Base-by-base conservation (phyloP, 139 green algal genomes). In the Marvania coccoides region DNA sequence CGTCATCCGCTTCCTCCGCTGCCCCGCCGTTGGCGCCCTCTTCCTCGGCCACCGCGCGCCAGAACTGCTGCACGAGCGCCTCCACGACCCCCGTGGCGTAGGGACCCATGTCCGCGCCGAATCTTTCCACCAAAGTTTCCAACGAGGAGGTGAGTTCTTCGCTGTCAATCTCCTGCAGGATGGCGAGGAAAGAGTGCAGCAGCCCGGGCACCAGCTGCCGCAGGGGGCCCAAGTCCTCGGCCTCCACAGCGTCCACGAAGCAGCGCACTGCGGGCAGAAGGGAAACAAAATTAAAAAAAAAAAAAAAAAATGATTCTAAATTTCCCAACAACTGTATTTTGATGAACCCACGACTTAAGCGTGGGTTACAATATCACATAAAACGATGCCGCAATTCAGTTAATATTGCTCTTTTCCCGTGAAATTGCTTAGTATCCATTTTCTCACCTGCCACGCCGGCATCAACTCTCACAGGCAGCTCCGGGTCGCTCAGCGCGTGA, bases 81-180 rank as follows among this genome's bases (percentile, higher is more conserved):
- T 81, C 69, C 5, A 73, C 75, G 39, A 99, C 73, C 23, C 78
- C 77, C 9, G 88, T 37, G 2, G 93, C 93, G 67, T 90, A 98
- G 34, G 94, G 94, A 15, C 85, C 90, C 61, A 99, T 96, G 38
- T 91, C 87, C 40, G 89, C 83, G 13, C 81, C 85, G 75, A 98
- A 94, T 74, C 92, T 95, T 45, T 99, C 92, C 34, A 98, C 89
- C 46, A 98, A 81, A 1, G 84, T 84, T 76, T 99, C 94, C 58
- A 99, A 77, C 6, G 91, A 95, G 69, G 87, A 87, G 40, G 97
- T 88, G 31, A 99, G 71, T 60, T 96, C 90, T 74, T 97, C 90
- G 51, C 83, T 89, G 56, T 97, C 90, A 7, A 95, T 76, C 83
- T 92, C 36, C 8, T 38, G 19, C 2, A 67, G 37, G n/a, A 65